Base-by-base conservation (phyloP, 2,329 filamentous ascomycete genomes). In the Colletotrichum shisoi region DNA sequence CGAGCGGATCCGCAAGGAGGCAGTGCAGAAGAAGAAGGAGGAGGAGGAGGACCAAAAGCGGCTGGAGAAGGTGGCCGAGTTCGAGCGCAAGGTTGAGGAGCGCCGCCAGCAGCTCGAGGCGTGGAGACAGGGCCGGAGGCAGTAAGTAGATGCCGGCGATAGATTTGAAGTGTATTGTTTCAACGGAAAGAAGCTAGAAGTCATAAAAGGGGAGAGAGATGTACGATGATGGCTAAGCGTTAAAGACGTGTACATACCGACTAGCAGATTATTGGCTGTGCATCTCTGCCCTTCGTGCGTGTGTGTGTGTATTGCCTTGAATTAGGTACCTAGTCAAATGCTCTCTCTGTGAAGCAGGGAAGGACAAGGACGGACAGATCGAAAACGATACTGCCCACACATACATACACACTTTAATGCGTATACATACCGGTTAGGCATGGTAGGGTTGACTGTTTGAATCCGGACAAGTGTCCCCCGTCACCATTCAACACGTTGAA, bases 1-100 rank as follows among this genome's bases (percentile, higher is more conserved):
- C 49, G 94, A 98, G 80, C 82, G 85, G 63, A 83, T 84, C 70
- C 85, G 94, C 71, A 91, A 90, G 77, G 83, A 83, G 64, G 83
- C 83, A 54, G 87, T 87, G 73, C 82, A 82, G 70, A 76, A 74
- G 59, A 73, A 79, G 72, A 83, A 83, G 78, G 78, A 81, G 17
- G 78, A 77, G 12, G 83, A 85, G 70, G 83, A 83, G 71, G 86
- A 87, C 76, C 77, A 77, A 73, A 83, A 82, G 76, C 77, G 81
- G 19, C 74, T 82, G 40, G 83, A 84, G 69, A 84, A 87, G 79
- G 83, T 87, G 54, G 84, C 80, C 48, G 86, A 85, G 75, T 84
- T 88, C 72, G 87, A 89, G 81, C 80, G 80, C 70, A 84, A 84
- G 76, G 74, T 89, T 24, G 81, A 82, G 72, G 84, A 84, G 76